Percentiles rank a stretch among this genome's conserved stretches.
phyloP scores from a whole-genome alignment of 345 rosid species.

The Geranium rotundifolium region DNA sequence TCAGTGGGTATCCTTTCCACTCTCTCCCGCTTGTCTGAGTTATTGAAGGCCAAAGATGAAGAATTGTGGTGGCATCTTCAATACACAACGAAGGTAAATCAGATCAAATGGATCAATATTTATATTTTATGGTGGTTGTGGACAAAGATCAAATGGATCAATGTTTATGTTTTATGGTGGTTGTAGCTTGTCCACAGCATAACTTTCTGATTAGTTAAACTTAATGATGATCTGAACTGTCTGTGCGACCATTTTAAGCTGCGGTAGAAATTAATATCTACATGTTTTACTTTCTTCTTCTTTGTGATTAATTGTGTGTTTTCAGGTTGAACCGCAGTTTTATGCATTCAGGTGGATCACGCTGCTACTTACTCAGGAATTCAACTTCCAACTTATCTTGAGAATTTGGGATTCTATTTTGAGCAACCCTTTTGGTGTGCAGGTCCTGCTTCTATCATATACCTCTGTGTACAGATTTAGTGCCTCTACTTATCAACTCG shows the following conservation, averaged over 20 bases:
- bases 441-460: conserved; percentile 25
- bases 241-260: too few species aligned
- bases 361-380: conserved; percentile 62
- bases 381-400: conserved; percentile 43
- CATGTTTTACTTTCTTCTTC: too few species aligned
- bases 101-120: conserved; percentile 5
- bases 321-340: conserved; percentile 58
- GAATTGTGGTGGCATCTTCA: conserved; percentile 65
- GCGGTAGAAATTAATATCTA: too few species aligned
- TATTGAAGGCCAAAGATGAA: conserved; percentile 48
- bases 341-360: conserved; percentile 71
- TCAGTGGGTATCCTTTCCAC: conserved; percentile 56
- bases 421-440: conserved; percentile 50
- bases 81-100: conserved; percentile 36
- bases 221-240: too few species aligned
- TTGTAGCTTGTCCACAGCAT: too few species aligned
- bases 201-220: too few species aligned
- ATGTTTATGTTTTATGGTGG: background rate
- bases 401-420: conserved; percentile 73
- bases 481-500: too few species aligned
- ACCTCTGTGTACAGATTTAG: too few species aligned
- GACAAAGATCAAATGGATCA: too few species aligned
- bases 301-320: background rate
- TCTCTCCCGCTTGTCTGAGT: conserved; percentile 45
- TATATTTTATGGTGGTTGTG: too few species aligned